Percentiles rank a stretch among this genome's conserved stretches.
Conservation (phyloP, 129 eudicot genomes). For the Dittrichia graveolens region DNA sequence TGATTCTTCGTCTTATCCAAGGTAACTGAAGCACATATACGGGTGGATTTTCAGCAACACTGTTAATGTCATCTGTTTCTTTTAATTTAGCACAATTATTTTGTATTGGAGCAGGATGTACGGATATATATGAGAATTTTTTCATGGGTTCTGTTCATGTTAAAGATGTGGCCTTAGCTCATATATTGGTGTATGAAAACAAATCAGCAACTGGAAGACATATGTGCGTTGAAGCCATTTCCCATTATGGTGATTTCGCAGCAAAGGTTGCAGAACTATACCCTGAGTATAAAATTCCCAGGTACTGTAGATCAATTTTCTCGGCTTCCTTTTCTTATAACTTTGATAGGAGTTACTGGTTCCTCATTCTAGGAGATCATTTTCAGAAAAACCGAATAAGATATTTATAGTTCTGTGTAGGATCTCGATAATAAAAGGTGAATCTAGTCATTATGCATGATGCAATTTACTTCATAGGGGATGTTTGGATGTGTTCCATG, state of each 20-base stretch:
- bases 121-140: constrained; percentile 58
- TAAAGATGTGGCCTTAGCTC: constrained; percentile 90
- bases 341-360: neutral
- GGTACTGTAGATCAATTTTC: constrained; percentile 37
- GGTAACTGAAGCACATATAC: constrained; percentile 48
- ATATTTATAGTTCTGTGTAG: neutral
- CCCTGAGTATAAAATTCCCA: constrained; percentile 83
- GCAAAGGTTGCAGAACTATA: constrained; percentile 85
- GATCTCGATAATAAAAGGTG: too few species aligned
- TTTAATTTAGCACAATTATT: neutral
- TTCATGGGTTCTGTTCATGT: constrained; percentile 89
- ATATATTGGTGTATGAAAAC: constrained; percentile 86
- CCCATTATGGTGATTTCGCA: constrained; percentile 84
- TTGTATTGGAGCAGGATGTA: constrained; percentile 56
- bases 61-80: neutral
- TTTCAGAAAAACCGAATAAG: neutral
- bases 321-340: neutral
- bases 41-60: neutral
- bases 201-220: constrained; percentile 77
- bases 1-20: constrained; percentile 80
- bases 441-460: too few species aligned
- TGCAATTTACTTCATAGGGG: too few species aligned
- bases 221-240: constrained; percentile 76
- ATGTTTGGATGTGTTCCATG: neutral
- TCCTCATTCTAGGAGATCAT: neutral